Conservation (phyloP, 768 basidiomycete species). For the Pleurotus ostreatus region DNA sequence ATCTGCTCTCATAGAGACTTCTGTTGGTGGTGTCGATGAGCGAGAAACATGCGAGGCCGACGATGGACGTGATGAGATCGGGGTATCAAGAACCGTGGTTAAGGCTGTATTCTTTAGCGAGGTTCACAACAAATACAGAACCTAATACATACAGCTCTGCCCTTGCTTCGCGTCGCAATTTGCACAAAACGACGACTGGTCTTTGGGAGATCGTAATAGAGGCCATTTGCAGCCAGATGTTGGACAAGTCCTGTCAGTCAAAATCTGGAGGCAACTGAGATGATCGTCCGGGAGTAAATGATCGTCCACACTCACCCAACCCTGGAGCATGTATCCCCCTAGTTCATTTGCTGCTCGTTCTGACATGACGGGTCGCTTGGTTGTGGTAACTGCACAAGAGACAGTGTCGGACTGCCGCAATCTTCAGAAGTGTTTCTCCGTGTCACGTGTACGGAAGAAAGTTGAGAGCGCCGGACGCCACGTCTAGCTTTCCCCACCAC, state of each 20-base stretch:
- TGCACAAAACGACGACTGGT: slow-evolving; percentile 55
- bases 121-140: neutral
- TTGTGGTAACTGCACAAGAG: neutral
- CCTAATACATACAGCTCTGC: slow-evolving; percentile 22
- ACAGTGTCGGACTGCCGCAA: too few relatives aligned
- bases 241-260: slow-evolving; percentile 65
- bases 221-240: slow-evolving; percentile 58
- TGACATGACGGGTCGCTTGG: slow-evolving; percentile 32
- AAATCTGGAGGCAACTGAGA: slow-evolving; percentile 33
- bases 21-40: slow-evolving; percentile 76
- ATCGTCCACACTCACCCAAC: slow-evolving; percentile 49
- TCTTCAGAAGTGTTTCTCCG: neutral
- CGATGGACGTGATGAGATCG: slow-evolving; percentile 35
- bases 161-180: slow-evolving; percentile 47
- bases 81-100: slow-evolving; percentile 14
- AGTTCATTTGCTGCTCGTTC: slow-evolving; percentile 49
- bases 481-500: slow-evolving; percentile 1
- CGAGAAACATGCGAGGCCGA: slow-evolving; percentile 54
- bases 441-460: neutral
- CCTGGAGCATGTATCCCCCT: slow-evolving; percentile 71
- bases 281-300: slow-evolving; percentile 3
- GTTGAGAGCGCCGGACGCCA: slow-evolving; percentile 3
- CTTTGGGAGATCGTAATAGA: slow-evolving; percentile 66
- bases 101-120: slow-evolving; percentile 1
- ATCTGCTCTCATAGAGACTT: slow-evolving; percentile 55